Base-by-base conservation (phyloP, 305 asterid species). In the Solanum hybrid region DNA sequence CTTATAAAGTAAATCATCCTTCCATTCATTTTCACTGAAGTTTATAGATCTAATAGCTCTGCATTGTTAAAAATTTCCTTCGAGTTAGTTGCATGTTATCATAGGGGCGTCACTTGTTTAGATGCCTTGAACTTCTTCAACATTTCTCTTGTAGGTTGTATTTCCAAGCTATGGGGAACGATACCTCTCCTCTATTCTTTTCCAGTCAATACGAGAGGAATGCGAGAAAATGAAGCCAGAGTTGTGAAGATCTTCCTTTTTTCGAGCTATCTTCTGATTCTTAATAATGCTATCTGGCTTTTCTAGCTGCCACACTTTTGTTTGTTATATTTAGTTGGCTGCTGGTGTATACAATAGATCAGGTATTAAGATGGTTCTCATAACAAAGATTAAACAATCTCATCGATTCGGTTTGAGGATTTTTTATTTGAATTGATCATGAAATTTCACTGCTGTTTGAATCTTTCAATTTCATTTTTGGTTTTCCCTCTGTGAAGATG, bases 151-250 rank as follows among this genome's bases (percentile, higher is more conserved):
- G 94, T 79, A 97, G 99, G 99, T 96, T 66, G 95, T 97, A 89
- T 97, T 97, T 91, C 99, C 99, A 17, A 97, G 99, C 95, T 96
- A 94, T 56, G 99, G 99, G 5, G 99, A 97, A 89, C 93, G 99
- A 85, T 96, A 97, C 94, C 89, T 97, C 51, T 97, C 99, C 38
- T 93, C 99, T 1, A 90, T 94, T 78, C 99, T 97, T 90, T 97
- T 96, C 93, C 98, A 96, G 94, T 97, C 99, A 17, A 96, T 97
- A 79, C 87, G 98, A 86, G 99, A 97, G 90, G 99, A 97, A 89
- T 94, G 98, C 76, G 98, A 96, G 93, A 94, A 94, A 77, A 95
- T 96, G 99, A 96, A 94, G 77, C 96, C 97, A 10, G 98, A 95
- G 90, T 85, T 90, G 32, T 95, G 94, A 95, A 89, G 17, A 86